A percentile compares a stretch with the other conserved stretches of the same genome.
Conservation (phyloP, 2,329 filamentous ascomycete species). For the Pseudogymnoascus sp. region DNA sequence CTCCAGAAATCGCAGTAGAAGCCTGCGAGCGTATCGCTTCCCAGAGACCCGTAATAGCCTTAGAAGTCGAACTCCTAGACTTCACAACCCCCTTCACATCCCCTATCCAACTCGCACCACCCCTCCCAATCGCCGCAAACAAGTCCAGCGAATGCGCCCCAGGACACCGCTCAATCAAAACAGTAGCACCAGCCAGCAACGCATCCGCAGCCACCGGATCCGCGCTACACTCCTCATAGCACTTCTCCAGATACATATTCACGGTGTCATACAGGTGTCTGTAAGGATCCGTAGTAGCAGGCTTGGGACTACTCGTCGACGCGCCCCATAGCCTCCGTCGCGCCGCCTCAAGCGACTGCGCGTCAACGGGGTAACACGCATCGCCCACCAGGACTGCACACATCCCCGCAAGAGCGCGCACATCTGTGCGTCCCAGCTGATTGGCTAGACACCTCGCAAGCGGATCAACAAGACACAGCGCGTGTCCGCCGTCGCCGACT, state of each 20-base stretch:
- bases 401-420: conserved; percentile 18
- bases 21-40: conserved; percentile 33
- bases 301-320: conserved; percentile 32
- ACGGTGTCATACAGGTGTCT: conserved; percentile 56
- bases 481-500: conserved; percentile 58
- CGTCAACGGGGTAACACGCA: conserved; percentile 49
- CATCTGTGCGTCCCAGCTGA: conserved; percentile 20
- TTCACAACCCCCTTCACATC: conserved; percentile 42
- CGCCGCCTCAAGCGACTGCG: conserved; percentile 55
- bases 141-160: conserved; percentile 41
- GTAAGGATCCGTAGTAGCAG: conserved; percentile 48
- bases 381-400: conserved; percentile 20
- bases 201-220: conserved; percentile 37
- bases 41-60: conserved; percentile 39
- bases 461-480: conserved; percentile 62
- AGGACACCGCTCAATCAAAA: conserved; percentile 32
- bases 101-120: conserved; percentile 54
- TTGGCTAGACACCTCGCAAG: conserved; percentile 46
- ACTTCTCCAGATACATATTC: conserved; percentile 40
- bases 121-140: conserved; percentile 52
- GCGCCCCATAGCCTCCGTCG: conserved; percentile 60
- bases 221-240: conserved; percentile 41
- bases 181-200: conserved; percentile 38
- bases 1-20: conserved; percentile 29
- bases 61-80: conserved; percentile 31